Base-by-base conservation (phyloP, 495 filamentous ascomycete species). In the Hamigera avellanea region DNA sequence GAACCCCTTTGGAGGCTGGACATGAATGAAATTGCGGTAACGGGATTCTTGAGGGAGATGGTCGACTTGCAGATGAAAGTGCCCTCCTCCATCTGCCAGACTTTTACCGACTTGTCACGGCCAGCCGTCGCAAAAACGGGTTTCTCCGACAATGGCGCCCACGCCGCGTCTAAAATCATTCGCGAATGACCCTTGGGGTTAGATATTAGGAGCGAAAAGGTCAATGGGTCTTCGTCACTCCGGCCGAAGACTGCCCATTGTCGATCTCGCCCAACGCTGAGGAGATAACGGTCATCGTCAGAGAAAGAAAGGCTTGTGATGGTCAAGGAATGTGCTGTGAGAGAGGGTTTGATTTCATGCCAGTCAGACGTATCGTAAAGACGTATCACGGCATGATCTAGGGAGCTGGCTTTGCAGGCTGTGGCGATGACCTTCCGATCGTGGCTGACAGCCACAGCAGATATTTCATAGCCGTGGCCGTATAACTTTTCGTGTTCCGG, bases 391-490 rank as follows among this genome's bases (percentile, higher is more conserved):
- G 91, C 91, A 50, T 99, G 93, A 45, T 95, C 87, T 33, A 88
- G 61, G 10, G 86, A 91, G 57, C 78, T 88, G 13, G 93, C 93
- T 52, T 81, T 83, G 62, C 89, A 96, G 2, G 89, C 86, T n/a
- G 86, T 93, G 13, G 93, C 91, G 23, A 99, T 72, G 15, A 94
- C 45, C 1, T 50, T 64, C 12, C 80, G 78, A 46, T 83, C 79
- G 41, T 81, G 74, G 45, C 76, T 86, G 6, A 77, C 72, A n/a
- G 88, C 83, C 15, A 95, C 75, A 8, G 84, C 79, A 14, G 87
- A 93, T 27, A 99, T 91, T 56, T 99, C 91, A 62, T 93, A 93
- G n/a, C 91, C 91, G 60, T 99, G 91, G 5, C 91, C 91, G 56
- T 99, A 99, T 4, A 99, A 74, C 58, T 99, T 99, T 53, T 96